phyloP scores from a whole-genome alignment of 495 filamentous ascomycete genomes.

The Aspergillus haitiensis region DNA sequence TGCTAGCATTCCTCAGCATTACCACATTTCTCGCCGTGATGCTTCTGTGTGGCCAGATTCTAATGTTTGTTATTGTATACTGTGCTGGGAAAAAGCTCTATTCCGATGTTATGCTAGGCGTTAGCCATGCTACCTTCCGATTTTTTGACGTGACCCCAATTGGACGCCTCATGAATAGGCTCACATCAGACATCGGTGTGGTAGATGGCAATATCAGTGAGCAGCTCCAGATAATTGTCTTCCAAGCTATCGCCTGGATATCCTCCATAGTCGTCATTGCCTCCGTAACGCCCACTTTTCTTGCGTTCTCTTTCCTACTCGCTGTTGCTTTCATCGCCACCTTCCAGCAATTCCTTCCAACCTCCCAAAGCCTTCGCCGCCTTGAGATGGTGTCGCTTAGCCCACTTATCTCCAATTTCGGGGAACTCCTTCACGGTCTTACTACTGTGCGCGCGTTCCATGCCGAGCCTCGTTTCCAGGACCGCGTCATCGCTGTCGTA shows the following conservation, averaged over 20 bases:
- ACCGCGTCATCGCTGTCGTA: slow-evolving; percentile 68
- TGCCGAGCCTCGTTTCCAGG: slow-evolving; percentile 72
- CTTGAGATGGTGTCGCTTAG: slow-evolving; percentile 83
- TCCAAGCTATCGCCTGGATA: slow-evolving; percentile 65
- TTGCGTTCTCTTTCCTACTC: slow-evolving; percentile 66
- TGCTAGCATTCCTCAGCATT: slow-evolving; percentile 63
- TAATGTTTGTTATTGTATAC: slow-evolving; percentile 72
- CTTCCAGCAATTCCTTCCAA: slow-evolving; percentile 73
- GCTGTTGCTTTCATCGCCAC: slow-evolving; percentile 62
- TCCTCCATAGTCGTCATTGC: slow-evolving; percentile 73
- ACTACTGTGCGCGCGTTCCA: slow-evolving; percentile 76
- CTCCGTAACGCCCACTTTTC: slow-evolving; percentile 69
- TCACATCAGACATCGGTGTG: slow-evolving; percentile 82
- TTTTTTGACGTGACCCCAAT: slow-evolving; percentile 86
- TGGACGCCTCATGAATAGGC: slow-evolving; percentile 80
- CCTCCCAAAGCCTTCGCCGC: slow-evolving; percentile 76
- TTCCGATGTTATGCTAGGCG: slow-evolving; percentile 61
- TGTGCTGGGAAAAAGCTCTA: slow-evolving; percentile 73
- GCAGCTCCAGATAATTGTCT: slow-evolving; percentile 65
- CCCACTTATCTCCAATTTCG: slow-evolving; percentile 83
- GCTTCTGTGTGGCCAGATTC: slow-evolving; percentile 53
- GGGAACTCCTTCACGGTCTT: slow-evolving; percentile 73
- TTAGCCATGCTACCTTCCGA: slow-evolving; percentile 77
- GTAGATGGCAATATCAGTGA: slow-evolving; percentile 75
- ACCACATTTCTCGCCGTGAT: slow-evolving; percentile 57